A percentile compares a stretch with the other conserved stretches of the same genome.
Conservation (phyloP, 1,284 basidiomycete genomes). For the Xanthoconium separans region DNA sequence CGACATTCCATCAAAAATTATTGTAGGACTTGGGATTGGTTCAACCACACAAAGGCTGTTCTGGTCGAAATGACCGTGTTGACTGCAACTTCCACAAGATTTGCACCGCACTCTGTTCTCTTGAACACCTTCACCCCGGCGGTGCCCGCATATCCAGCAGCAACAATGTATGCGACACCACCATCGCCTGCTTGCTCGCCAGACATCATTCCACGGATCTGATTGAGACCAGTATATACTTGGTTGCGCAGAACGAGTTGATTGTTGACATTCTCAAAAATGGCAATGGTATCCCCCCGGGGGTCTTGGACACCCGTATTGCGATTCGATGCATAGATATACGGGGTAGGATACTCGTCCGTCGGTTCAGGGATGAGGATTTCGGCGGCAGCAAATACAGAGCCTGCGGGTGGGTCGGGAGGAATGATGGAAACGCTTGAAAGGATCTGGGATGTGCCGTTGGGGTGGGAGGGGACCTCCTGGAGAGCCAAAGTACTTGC, state of each 20-base stretch:
- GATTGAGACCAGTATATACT: conserved; percentile 62
- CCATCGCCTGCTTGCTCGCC: conserved; percentile 42
- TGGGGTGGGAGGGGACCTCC: conserved; percentile 48
- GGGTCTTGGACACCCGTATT: conserved; percentile 50
- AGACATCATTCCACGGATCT: conserved; percentile 63
- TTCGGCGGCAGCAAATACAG: conserved; percentile 54
- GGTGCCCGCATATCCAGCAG: conserved; percentile 49
- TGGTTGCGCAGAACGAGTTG: conserved; percentile 48
- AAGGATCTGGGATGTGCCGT: conserved; percentile 48
- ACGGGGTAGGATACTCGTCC: conserved; percentile 45
- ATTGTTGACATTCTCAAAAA: conserved; percentile 49
- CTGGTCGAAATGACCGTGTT: conserved; percentile 53
- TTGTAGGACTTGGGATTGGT: neutral
- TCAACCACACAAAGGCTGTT: conserved; percentile 47
- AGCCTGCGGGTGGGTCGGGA: conserved; percentile 45
- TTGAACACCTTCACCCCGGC: conserved; percentile 56
- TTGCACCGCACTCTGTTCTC: conserved; percentile 52
- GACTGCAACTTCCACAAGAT: conserved; percentile 49
- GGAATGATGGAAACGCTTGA: conserved; percentile 58
- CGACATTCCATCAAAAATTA: neutral
- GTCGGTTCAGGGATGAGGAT: conserved; percentile 57
- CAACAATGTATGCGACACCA: conserved; percentile 55
- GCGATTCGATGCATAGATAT: conserved; percentile 70
- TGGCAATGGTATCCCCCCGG: conserved; percentile 61
- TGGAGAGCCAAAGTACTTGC: conserved; percentile 64